These are phyloP conservation scores for Tolypocladium amazonense DNA, from an alignment of 2,329 filamentous ascomycete species.

Conservation along the genomic window DNA sequence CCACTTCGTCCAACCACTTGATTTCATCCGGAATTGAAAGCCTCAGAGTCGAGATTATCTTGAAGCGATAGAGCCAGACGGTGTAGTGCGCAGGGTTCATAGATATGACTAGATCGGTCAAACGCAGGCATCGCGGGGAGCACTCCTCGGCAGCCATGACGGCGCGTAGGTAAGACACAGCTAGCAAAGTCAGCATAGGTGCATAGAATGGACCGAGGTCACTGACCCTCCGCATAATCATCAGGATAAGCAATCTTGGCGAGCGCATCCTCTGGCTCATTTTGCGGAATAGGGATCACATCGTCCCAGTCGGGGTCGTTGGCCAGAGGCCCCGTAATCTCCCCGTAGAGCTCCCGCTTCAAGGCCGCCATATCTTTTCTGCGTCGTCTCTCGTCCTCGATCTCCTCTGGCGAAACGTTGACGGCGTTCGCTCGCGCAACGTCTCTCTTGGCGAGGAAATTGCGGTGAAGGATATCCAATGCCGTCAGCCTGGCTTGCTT, in stretches of 20 bases:
- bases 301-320: constrained; percentile 74
- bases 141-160: constrained; percentile 85
- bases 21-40: constrained; percentile 63
- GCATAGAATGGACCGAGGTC: neutral
- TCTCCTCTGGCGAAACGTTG: constrained; percentile 25
- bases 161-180: constrained; percentile 85
- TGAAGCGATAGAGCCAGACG: constrained; percentile 91
- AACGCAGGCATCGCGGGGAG: constrained; percentile 63
- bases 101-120: constrained; percentile 82
- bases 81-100: constrained; percentile 98
- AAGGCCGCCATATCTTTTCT: constrained; percentile 41
- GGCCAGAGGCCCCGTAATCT: constrained; percentile 32
- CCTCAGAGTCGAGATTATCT: constrained; percentile 58
- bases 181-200: constrained; percentile 27
- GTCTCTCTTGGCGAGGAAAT: constrained; percentile 29
- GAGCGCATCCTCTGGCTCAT: constrained; percentile 74
- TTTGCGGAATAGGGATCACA: constrained; percentile 69
- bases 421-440: constrained; percentile 13
- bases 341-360: constrained; percentile 41
- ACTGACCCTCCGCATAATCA: constrained; percentile 70
- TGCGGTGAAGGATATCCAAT: constrained; percentile 31
- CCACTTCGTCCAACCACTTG: constrained; percentile 75
- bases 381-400: constrained; percentile 34
- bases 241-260: constrained; percentile 88
- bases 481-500: constrained; percentile 31